Percentiles rank a stretch among this genome's conserved stretches.
Conservation (phyloP, 345 rosid species). For the Rhodamnia rubescens region DNA sequence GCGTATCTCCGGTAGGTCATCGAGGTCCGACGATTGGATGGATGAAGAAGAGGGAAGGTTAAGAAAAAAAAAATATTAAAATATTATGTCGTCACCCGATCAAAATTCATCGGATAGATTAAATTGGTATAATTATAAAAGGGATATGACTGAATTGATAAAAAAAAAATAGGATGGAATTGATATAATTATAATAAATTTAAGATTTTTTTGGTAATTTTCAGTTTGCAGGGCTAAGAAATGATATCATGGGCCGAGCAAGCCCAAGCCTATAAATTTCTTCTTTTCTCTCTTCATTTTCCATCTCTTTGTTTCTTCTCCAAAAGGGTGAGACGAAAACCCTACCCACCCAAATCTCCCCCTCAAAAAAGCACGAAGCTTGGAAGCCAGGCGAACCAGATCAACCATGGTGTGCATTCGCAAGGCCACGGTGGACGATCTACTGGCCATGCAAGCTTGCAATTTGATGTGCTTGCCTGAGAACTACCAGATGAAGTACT, state of each 20-base stretch:
- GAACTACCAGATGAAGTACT: slow-evolving; percentile 99
- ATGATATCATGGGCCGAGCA: background rate
- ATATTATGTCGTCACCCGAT: too few relatives aligned
- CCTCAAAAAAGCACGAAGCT: background rate
- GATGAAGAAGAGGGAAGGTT: too few relatives aligned
- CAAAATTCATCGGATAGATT: too few relatives aligned
- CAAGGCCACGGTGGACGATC: slow-evolving; percentile 88
- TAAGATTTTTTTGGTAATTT: too few relatives aligned
- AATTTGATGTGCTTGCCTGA: slow-evolving; percentile 90
- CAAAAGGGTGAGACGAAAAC: background rate
- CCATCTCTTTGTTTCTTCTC: background rate
- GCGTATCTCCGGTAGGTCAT: too few relatives aligned
- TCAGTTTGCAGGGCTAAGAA: background rate
- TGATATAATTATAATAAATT: too few relatives aligned
- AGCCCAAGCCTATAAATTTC: background rate
- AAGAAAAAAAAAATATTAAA: too few relatives aligned
- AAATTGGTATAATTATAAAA: too few relatives aligned
- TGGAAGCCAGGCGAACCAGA: background rate
- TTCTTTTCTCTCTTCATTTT: background rate
- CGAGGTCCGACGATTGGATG: too few relatives aligned
- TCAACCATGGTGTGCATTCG: slow-evolving; percentile 79
- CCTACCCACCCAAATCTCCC: background rate
- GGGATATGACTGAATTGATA: too few relatives aligned
- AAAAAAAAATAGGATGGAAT: too few relatives aligned
- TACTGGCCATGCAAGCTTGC: slow-evolving; percentile 97